Base-by-base conservation (phyloP, 2,329 filamentous ascomycete genomes). In the Aspergillus sp. region DNA sequence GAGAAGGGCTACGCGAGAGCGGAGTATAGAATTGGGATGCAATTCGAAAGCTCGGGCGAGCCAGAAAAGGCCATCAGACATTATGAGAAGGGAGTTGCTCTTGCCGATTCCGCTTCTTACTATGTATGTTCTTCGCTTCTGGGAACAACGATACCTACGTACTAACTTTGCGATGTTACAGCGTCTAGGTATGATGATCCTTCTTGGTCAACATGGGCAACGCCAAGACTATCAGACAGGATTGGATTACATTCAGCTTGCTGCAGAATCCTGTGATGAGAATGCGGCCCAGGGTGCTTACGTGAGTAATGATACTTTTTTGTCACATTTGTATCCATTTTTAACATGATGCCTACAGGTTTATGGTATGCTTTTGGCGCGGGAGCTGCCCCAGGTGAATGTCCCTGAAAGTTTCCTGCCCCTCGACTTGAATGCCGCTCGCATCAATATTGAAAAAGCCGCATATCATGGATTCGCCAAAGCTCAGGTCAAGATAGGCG, bases 1-100 rank as follows among this genome's bases (percentile, higher is more conserved):
- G 86, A 90, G 56, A 83, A 88, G 56, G 89, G 89, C 45, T 95
- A 90, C 69, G 82, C 85, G 19, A 79, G 93, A 56, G 90, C 93
- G 13, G 89, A 97, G 66, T 98, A 98, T 67, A 83, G 93, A 37
- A 95, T 98, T 71, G 93, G 93, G 50, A 98, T 97, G 91, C 86
- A 96, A 45, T 97, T 90, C 64, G 93, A 98, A 69, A 90, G 87
- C 64, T 91, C 90, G 5, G 95, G 95, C 61, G 91, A 98, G 60
- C 85, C 90, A 47, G 78, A 84, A 50, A 96, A 95, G 65, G 93
- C 93, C 5, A 83, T 96, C 60, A 83, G 85, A 59, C 90, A 97
- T 66, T 98, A 97, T 68, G 82, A 89, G 52, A 79, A 81, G 38
- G 93, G 93, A 39, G 83, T 93, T 39, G 79, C 82, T 39, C 73